These are phyloP conservation scores for Pleurotus ostreatus DNA, from an alignment of 768 basidiomycete species.

Conservation along the genomic window DNA sequence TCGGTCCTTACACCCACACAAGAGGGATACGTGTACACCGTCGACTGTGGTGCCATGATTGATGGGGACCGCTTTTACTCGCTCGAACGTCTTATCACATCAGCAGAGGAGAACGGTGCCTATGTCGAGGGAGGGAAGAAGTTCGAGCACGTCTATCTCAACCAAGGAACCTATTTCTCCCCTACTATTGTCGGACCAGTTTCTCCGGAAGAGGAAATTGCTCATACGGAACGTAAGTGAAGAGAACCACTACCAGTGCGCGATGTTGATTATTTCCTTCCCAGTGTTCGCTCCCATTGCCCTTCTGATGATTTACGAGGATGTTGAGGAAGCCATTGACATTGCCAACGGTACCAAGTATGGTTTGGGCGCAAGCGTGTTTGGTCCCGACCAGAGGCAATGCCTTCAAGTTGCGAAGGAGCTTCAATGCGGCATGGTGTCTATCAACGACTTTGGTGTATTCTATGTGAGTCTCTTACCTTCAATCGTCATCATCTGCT, in stretches of 20 bases:
- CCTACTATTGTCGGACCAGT: conserved; percentile 88
- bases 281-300: conserved; percentile 93
- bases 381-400: conserved; percentile 78
- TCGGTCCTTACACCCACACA: conserved; percentile 64
- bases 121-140: conserved; percentile 59
- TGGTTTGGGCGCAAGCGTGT: conserved; percentile 92
- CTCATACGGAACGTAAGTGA: conserved; percentile 71
- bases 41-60: conserved; percentile 91
- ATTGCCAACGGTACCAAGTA: conserved; percentile 88
- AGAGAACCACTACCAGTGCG: neutral
- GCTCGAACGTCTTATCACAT: conserved; percentile 63
- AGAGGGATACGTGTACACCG: conserved; percentile 66
- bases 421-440: conserved; percentile 95
- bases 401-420: conserved; percentile 77
- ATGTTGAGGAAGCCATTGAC: conserved; percentile 77
- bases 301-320: conserved; percentile 79
- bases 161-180: conserved; percentile 76
- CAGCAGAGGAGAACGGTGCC: conserved; percentile 70
- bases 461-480: conserved; percentile 60
- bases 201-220: conserved; percentile 65
- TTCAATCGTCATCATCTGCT: conserved; percentile 1
- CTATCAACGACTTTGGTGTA: conserved; percentile 91
- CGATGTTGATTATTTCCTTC: conserved; percentile 6
- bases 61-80: conserved; percentile 63
- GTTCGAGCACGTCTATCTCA: conserved; percentile 62